Conservation (phyloP, 176 grass and related monocot species). For the Hyparrhenia diplandra region DNA sequence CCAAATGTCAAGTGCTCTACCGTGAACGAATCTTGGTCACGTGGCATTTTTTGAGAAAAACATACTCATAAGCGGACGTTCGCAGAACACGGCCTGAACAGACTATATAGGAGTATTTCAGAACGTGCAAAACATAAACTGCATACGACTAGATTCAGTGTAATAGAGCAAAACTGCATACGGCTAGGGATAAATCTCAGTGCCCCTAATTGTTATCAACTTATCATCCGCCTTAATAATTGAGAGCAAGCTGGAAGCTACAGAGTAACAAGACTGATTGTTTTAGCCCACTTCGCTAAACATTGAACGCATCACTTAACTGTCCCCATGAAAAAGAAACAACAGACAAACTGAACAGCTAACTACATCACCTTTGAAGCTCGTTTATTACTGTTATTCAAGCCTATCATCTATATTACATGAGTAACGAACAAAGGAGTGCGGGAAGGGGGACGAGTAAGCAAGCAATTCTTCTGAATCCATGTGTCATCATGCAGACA, state of each 20-base stretch:
- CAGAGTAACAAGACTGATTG: not conserved
- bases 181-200: not conserved
- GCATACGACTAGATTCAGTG: not conserved
- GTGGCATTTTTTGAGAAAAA: not conserved
- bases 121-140: not conserved
- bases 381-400: conserved; percentile 26
- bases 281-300: conserved; percentile 1
- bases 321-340: conserved; percentile 16
- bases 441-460: not conserved
- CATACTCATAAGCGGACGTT: not conserved
- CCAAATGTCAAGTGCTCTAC: not conserved
- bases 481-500: not conserved
- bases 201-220: not conserved
- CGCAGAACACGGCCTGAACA: not conserved
- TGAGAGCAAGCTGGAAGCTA: not conserved
- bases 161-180: not conserved
- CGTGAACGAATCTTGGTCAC: not conserved
- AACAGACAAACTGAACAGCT: conserved; percentile 26
- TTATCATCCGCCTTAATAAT: not conserved
- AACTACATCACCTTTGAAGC: conserved; percentile 21
- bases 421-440: conserved; percentile 17
- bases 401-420: conserved; percentile 38
- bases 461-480: conserved; percentile 4
- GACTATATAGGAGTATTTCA: not conserved
- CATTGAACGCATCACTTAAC: conserved; percentile 1